Evolutionary conservation across 2,329 filamentous ascomycete genomes (phyloP), one percentile per base, ranked within the genome.

Genomic region (Exophiala sp.): DNA sequence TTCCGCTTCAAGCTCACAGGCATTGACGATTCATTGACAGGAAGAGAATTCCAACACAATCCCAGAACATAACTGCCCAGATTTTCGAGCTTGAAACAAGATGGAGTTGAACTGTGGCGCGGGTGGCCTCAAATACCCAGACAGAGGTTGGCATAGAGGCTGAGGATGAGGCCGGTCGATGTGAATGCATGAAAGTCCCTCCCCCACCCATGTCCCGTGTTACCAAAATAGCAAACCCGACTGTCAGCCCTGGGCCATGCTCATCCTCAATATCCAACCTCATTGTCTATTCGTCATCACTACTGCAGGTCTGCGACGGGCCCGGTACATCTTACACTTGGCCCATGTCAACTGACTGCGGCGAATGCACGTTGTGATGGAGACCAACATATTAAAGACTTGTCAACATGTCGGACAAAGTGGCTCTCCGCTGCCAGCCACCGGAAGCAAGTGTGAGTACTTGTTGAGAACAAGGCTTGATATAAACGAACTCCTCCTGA

Each of bases 151-250:
- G 34, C 14, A 19, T 19, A 6, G 5, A 18, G 34, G 34, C 14
- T 37, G 34, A 9, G 6, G 34, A 13, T 9, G 34, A 37, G 6
- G 14, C 34, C 18, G 34, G 34, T 37, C 34, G 34, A 37, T 37
- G 11, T 9, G 11, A 5, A 19, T 37, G 34, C 34, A 37, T 19
- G 7, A 37, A 19, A 6, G 5, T 6, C 34, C 34, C 18, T 13
- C n/a, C 14, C 29, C 6, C n/a, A 37, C 19, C 14, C 34, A 18
- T 37, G 34, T 19, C 18, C 13, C 14, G 34, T 37, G 34, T 37
- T 37, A 37, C 34, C 34, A 37, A 37, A 37, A 37, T 37, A 37
- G 34, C 34, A 37, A 37, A 37, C 14, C 14, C 34, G 34, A 37
- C 34, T 11, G 18, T 37, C 34, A 19, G 6, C 34, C 34, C 18